Conservation (phyloP, 352 stramenopile genomes). For the Pythium aquatile region DNA sequence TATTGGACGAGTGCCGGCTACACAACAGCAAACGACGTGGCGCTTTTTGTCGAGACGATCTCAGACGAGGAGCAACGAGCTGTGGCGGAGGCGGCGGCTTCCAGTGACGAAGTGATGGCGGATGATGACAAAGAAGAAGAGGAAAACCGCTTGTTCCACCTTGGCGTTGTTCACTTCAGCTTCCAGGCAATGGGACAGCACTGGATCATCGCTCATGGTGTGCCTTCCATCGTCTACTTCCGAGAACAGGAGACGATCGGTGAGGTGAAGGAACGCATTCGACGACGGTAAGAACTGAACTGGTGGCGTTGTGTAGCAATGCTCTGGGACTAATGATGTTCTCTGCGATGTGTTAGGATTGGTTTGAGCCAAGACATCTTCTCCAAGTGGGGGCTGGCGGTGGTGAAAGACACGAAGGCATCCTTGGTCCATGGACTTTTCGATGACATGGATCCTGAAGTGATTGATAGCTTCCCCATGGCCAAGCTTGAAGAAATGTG, state of each 20-base stretch:
- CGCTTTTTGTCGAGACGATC: slow-evolving; percentile 64
- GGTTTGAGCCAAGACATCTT: slow-evolving; percentile 68
- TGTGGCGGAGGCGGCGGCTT: neutral
- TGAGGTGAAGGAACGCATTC: slow-evolving; percentile 72
- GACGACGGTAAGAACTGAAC: slow-evolving; percentile 24
- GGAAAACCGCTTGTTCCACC: slow-evolving; percentile 32
- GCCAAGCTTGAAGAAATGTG: slow-evolving; percentile 59
- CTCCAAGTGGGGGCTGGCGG: slow-evolving; percentile 62
- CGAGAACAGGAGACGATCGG: slow-evolving; percentile 58
- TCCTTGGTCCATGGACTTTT: slow-evolving; percentile 52
- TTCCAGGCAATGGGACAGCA: slow-evolving; percentile 52
- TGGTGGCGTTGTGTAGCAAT: neutral
- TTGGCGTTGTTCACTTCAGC: slow-evolving; percentile 75
- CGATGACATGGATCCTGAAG: slow-evolving; percentile 60
- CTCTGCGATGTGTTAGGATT: slow-evolving; percentile 42
- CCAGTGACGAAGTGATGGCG: neutral
- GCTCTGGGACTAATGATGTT: slow-evolving; percentile 16
- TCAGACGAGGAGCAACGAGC: slow-evolving; percentile 30
- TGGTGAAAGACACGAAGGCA: slow-evolving; percentile 78
- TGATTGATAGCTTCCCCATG: slow-evolving; percentile 56
- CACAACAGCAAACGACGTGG: slow-evolving; percentile 32
- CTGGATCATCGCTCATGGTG: slow-evolving; percentile 76
- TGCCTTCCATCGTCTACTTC: slow-evolving; percentile 69
- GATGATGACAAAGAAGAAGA: slow-evolving; percentile 23
- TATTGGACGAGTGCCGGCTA: slow-evolving; percentile 44